Evolutionary conservation across 768 basidiomycete genomes (phyloP), one percentile per base, ranked within the genome.

Genomic region (Lentinula lateritia): DNA sequence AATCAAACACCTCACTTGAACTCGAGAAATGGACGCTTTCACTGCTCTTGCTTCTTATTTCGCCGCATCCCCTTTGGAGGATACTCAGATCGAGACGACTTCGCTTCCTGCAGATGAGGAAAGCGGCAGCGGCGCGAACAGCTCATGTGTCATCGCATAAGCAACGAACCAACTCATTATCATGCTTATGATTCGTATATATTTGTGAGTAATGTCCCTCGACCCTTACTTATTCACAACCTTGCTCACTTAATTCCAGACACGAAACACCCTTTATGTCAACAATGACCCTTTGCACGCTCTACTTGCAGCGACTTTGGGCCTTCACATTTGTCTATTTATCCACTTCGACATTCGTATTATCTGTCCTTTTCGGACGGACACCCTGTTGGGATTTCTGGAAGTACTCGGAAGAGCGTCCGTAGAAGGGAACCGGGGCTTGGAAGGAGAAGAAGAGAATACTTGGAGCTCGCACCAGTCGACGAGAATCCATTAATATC

Each of bases 1-100:
- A 23, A 5, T 52, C 39, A 43, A 42, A 43, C n/a, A 8, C 1
- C 43, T 34, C n/a, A 12, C 28, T n/a, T 43, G 39, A 55, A 42
- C 41, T 43, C 39, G 41, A 56, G 55, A 45, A 23, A 56, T 56
- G 55, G 55, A 56, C 55, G 55, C 55, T 34, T 56, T 56, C 55
- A 28, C 55, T 32, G 43, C 55, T 23, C 20, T 56, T 5, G 23
- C 55, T 2, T 56, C 55, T 28, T 54, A 38, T 16, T 54, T 54
- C 35, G 55, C 55, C 12, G 20, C 41, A 16, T 28, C 41, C 6
- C 18, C 55, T 23, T 3, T 28, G 16, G 55, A 56, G 55, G 55
- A 56, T 39, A 18, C 16, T 36, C 28, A 34, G 18, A 20, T 56
- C 20, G 55, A 56, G 12, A 3, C 50, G 15, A 35, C 20, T 20